Percentiles rank a stretch among this genome's conserved stretches.
phyloP scores from a whole-genome alignment of 2,329 filamentous ascomycete species.

The Ilyonectria robusta region DNA sequence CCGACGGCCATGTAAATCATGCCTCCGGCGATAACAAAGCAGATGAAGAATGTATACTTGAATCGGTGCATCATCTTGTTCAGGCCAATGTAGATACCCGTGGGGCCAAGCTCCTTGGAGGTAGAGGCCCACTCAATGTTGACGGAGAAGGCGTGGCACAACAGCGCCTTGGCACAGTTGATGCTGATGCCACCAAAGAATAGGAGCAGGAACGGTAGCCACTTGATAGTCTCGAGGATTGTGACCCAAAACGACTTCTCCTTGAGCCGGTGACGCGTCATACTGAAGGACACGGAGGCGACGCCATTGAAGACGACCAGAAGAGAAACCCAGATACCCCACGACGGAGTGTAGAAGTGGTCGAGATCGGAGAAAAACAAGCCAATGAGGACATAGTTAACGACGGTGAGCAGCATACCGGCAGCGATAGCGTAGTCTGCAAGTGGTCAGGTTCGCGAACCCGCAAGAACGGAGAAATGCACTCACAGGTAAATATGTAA shows the following conservation, averaged over 20 bases:
- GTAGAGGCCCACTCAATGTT: conserved; percentile 51
- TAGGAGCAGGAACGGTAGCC: conserved; percentile 48
- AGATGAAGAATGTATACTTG: conserved; percentile 53
- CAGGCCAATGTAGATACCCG: conserved; percentile 51
- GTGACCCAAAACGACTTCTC: conserved; percentile 47
- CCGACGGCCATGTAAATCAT: conserved; percentile 48
- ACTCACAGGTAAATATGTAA: conserved; percentile 73
- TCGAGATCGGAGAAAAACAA: conserved; percentile 78
- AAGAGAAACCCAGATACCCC: conserved; percentile 71
- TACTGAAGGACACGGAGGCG: conserved; percentile 42
- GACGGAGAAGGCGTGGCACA: conserved; percentile 46
- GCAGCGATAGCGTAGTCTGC: conserved; percentile 76
- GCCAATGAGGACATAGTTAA: conserved; percentile 81
- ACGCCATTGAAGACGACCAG: conserved; percentile 46
- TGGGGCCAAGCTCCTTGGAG: conserved; percentile 48
- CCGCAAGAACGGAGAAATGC: not conserved
- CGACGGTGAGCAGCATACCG: conserved; percentile 74
- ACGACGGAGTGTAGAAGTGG: conserved; percentile 78
- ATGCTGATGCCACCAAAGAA: conserved; percentile 51
- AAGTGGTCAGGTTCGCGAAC: not conserved
- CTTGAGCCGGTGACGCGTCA: conserved; percentile 46
- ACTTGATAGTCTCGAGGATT: conserved; percentile 44
- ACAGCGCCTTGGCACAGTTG: conserved; percentile 47
- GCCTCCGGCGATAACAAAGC: conserved; percentile 39
- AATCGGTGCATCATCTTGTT: conserved; percentile 62